Evolutionary conservation across 768 basidiomycete genomes (phyloP), one percentile per base, ranked within the genome.

Genomic region (Cystobasidium tubakii): DNA sequence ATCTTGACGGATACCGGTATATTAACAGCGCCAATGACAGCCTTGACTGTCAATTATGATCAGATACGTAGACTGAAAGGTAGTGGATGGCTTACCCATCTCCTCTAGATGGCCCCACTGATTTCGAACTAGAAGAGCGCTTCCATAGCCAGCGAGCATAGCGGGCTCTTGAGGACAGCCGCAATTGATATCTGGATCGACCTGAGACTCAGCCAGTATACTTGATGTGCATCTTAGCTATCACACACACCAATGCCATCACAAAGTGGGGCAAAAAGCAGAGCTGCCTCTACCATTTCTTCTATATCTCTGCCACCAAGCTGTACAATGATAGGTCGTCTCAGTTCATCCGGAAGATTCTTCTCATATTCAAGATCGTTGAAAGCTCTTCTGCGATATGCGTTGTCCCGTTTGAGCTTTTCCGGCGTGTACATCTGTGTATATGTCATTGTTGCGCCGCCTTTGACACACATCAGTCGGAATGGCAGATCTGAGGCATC

Each of bases 401-500:
- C 86, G 72, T 81, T 82, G 75, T 90, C 87, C 75, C 87, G 81
- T 53, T 90, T 79, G 17, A 91, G 83, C 73, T 81, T 84, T 43
- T 87, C 84, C 12, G 90, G 84, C 57, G 84, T 82, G 43, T 88
- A 86, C 90, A 91, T 91, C 78, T 91, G 89, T 1, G 90, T 89
- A 81, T 89, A 90, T 19, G 86, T 83, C 76, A 87, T 79, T 0
- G 89, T 89, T 31, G 88, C 85, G 23, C 88, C 87, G 80, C 90
- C 84, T 74, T 82, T 83, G 69, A 85, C 84, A 1, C 85, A 85
- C 65, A 90, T 84, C 15, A 85, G 76, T 39, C 90, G 84, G 77
- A 90, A 91, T 0, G 90, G 88, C 0, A 88, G 83, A 76, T 91
- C 90, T 31, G 88, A 89, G 78, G 90, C 89, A 73, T 89, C 87